These are phyloP conservation scores for Agaricus sinodeliciosus DNA, from an alignment of 768 basidiomycete genomes.

Conservation along the genomic window DNA sequence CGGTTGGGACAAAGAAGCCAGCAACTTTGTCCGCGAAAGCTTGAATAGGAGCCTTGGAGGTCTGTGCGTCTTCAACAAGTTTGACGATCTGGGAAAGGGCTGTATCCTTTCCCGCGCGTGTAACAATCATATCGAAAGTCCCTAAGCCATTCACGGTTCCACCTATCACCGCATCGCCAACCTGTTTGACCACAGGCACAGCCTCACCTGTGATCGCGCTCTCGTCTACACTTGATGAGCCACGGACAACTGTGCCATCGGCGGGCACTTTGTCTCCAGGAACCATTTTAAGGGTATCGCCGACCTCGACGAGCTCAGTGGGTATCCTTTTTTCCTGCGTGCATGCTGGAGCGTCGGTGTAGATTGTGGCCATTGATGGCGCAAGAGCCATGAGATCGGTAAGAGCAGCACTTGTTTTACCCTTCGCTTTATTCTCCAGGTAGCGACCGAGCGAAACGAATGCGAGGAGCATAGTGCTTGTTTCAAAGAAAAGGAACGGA, in stretches of 20 bases:
- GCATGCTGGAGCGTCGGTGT: constrained; percentile 77
- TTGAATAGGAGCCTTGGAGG: constrained; percentile 96
- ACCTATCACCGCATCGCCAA: constrained; percentile 85
- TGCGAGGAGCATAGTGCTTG: constrained; percentile 96
- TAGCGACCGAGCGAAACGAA: constrained; percentile 95
- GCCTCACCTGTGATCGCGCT: constrained; percentile 96
- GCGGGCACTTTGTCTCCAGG: constrained; percentile 97
- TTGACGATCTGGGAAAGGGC: constrained; percentile 94
- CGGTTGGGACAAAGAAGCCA: constrained; percentile 90
- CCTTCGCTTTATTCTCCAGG: constrained; percentile 95
- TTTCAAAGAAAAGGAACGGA: constrained; percentile 95
- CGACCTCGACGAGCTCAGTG: constrained; percentile 91
- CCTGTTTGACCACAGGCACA: constrained; percentile 76
- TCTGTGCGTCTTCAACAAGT: constrained; percentile 97
- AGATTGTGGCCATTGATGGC: constrained; percentile 94
- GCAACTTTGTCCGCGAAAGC: constrained; percentile 93
- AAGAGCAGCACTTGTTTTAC: constrained; percentile 92
- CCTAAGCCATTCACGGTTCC: constrained; percentile 96
- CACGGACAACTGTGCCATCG: constrained; percentile 84
- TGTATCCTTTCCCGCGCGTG: constrained; percentile 93
- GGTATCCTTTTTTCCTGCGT: constrained; percentile 86
- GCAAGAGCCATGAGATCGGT: constrained; percentile 95
- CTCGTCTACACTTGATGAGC: constrained; percentile 88
- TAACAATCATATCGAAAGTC: constrained; percentile 95
- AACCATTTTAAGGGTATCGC: constrained; percentile 88